Percentiles rank a stretch among this genome's conserved stretches.
These are phyloP conservation scores for Chaetomium sp. DNA, from an alignment of 2,329 filamentous ascomycete species.

Conservation along the genomic window DNA sequence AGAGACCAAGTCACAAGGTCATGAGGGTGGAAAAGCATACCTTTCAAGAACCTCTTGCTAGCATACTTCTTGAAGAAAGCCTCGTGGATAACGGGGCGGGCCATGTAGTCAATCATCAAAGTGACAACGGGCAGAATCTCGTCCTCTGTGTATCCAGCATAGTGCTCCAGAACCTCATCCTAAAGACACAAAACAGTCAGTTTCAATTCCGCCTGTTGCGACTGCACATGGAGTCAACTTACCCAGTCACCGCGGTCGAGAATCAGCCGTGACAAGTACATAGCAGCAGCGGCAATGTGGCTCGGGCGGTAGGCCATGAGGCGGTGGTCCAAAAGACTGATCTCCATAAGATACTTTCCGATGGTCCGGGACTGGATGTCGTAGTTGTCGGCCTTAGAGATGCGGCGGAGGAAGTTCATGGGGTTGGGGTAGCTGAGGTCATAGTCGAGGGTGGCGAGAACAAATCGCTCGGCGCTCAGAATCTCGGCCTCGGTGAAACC, in stretches of 20 bases:
- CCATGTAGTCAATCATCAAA: slow-evolving; percentile 95
- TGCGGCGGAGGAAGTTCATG: slow-evolving; percentile 98
- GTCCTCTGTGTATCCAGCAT: slow-evolving; percentile 86
- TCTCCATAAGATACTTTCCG: slow-evolving; percentile 96
- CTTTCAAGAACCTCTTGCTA: slow-evolving; percentile 98
- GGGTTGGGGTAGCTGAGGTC: slow-evolving; percentile 98
- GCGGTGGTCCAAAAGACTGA: slow-evolving; percentile 88
- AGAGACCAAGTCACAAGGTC: neutral
- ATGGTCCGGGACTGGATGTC: slow-evolving; percentile 96
- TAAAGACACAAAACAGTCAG: slow-evolving; percentile 35
- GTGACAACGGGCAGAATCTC: slow-evolving; percentile 89
- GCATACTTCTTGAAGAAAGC: slow-evolving; percentile 99
- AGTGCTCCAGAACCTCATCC: slow-evolving; percentile 82
- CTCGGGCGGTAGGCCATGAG: slow-evolving; percentile 88
- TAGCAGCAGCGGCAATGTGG: slow-evolving; percentile 83
- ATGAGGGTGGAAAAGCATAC: slow-evolving; percentile 44
- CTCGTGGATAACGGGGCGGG: slow-evolving; percentile 82
- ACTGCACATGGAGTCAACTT: slow-evolving; percentile 32
- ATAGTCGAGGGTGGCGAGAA: slow-evolving; percentile 86
- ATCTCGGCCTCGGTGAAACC: slow-evolving; percentile 95
- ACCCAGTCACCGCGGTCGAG: slow-evolving; percentile 89
- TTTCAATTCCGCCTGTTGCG: neutral
- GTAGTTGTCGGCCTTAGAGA: slow-evolving; percentile 99
- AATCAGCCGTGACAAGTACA: slow-evolving; percentile 90
- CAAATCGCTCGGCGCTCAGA: slow-evolving; percentile 90